Conservation (phyloP, 108 stramenopile genomes). For the Conticribra weissflogii region DNA sequence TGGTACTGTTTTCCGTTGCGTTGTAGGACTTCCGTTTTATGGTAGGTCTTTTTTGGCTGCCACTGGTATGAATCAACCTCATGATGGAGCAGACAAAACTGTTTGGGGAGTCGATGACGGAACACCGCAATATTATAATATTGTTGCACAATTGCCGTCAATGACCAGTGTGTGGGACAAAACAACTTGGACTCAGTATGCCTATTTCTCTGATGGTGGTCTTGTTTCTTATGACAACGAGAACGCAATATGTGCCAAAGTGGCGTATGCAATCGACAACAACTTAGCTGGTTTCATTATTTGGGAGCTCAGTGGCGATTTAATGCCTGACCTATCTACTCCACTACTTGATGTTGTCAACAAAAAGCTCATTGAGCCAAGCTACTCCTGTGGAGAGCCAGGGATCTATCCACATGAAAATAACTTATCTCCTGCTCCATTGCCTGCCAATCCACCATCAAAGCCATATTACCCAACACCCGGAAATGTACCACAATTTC, state of each 20-base stretch:
- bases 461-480: background rate
- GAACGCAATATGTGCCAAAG: slow-evolving; percentile 40
- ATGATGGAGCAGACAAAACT: slow-evolving; percentile 34
- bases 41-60: slow-evolving; percentile 28
- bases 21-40: slow-evolving; percentile 38
- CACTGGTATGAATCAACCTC: slow-evolving; percentile 39
- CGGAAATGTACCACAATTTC: background rate
- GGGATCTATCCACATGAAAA: slow-evolving; percentile 12
- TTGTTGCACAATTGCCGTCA: slow-evolving; percentile 32
- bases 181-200: slow-evolving; percentile 32
- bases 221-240: slow-evolving; percentile 35
- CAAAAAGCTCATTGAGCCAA: slow-evolving; percentile 20
- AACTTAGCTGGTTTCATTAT: slow-evolving; percentile 28
- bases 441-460: background rate
- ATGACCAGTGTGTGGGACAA: slow-evolving; percentile 46
- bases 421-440: background rate
- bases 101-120: slow-evolving; percentile 40
- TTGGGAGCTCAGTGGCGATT: slow-evolving; percentile 18
- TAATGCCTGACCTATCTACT: slow-evolving; percentile 27
- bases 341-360: slow-evolving; percentile 25
- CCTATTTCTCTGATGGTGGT: slow-evolving; percentile 37
- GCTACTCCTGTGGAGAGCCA: slow-evolving; percentile 14
- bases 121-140: slow-evolving; percentile 34
- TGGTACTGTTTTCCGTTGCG: too few relatives aligned
- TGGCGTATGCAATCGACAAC: slow-evolving; percentile 31